Conservation (phyloP, 441 rosid genomes). For the Arabidopsis lyrata region DNA sequence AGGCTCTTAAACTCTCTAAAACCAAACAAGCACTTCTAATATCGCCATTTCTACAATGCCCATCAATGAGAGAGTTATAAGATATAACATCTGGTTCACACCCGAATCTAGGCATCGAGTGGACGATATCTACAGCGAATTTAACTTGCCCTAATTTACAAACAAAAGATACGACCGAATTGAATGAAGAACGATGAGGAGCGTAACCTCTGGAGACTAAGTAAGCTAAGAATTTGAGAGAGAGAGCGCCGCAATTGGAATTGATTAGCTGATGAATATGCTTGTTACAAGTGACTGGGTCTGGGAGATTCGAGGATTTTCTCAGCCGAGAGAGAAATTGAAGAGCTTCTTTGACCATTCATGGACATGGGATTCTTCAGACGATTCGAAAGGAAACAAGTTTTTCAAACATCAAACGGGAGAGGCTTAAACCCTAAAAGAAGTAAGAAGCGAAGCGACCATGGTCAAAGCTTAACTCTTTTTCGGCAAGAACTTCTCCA, state of each 20-base stretch:
- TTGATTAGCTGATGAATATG: constrained; percentile 46
- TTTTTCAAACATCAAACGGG: constrained; percentile 22
- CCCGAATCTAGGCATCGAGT: constrained; percentile 45
- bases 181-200: constrained; percentile 57
- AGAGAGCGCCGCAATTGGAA: constrained; percentile 44
- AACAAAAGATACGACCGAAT: constrained; percentile 44
- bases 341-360: constrained; percentile 47
- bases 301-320: constrained; percentile 35
- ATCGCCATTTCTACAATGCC: constrained; percentile 46
- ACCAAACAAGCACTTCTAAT: constrained; percentile 41
- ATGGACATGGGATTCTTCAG: constrained; percentile 41
- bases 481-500: neutral
- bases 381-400: constrained; percentile 17
- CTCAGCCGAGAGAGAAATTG: constrained; percentile 43
- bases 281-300: constrained; percentile 46
- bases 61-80: constrained; percentile 53
- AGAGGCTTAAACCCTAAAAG: constrained; percentile 42
- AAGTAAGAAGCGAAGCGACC: neutral
- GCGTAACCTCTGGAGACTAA: constrained; percentile 47
- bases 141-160: constrained; percentile 43
- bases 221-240: constrained; percentile 49
- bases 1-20: constrained; percentile 37
- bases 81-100: constrained; percentile 48
- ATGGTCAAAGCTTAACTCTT: neutral
- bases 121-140: constrained; percentile 45